Conservation (phyloP, 2,329 filamentous ascomycete species). For the Cladosporium sp. region DNA sequence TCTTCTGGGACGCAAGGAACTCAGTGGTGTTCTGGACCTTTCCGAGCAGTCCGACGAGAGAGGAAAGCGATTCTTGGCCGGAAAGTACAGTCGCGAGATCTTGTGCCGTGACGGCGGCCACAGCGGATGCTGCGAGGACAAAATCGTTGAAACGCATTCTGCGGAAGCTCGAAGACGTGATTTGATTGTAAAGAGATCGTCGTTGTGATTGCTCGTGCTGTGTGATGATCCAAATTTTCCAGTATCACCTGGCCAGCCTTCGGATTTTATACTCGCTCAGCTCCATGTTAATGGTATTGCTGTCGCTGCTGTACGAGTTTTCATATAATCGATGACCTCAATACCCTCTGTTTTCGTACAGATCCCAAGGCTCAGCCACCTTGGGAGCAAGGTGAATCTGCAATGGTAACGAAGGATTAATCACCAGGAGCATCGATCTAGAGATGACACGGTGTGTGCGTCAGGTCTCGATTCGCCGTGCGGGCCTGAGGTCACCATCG, state of each 20-base stretch:
- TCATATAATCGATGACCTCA: constrained; percentile 4
- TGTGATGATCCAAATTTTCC: not conserved
- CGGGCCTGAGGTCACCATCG: not conserved
- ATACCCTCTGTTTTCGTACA: not conserved
- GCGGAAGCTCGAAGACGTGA: not conserved
- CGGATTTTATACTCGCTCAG: not conserved
- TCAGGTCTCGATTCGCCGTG: not conserved
- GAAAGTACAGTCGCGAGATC: constrained; percentile 29
- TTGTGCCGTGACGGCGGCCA: not conserved
- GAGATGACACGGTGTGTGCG: not conserved
- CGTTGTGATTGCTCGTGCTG: not conserved
- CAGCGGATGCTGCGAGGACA: not conserved
- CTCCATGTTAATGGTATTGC: not conserved
- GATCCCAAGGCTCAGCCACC: not conserved
- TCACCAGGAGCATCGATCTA: not conserved
- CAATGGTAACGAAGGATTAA: not conserved
- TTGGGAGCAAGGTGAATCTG: not conserved
- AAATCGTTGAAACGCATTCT: constrained; percentile 8
- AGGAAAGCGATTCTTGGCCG: constrained; percentile 30
- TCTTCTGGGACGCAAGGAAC: constrained; percentile 35
- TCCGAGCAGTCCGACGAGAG: constrained; percentile 33
- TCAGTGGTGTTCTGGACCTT: constrained; percentile 33
- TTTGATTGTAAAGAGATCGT: not conserved
- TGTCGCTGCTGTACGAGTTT: not conserved
- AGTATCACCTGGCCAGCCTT: not conserved